A percentile compares a stretch with the other conserved stretches of the same genome.
These are phyloP conservation scores for Penicillium alfredii DNA, from an alignment of 495 filamentous ascomycete species.

Conservation along the genomic window DNA sequence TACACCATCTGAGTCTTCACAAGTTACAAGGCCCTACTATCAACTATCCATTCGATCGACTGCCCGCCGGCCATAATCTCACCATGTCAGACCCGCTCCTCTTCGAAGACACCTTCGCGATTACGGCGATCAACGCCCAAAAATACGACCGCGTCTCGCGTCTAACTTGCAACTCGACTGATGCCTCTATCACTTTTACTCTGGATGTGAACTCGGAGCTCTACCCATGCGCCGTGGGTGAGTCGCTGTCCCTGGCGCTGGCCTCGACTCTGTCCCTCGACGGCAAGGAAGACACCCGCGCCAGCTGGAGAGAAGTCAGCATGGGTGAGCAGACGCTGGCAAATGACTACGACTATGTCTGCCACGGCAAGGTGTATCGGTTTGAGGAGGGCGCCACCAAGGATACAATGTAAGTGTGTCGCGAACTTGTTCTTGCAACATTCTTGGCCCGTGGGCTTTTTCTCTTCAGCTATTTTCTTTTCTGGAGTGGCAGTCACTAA, in stretches of 20 bases:
- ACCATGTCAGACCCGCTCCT: constrained; percentile 73
- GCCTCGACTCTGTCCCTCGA: constrained; percentile 82
- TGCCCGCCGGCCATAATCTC: constrained; percentile 24
- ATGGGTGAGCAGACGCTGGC: constrained; percentile 73
- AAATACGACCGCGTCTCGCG: constrained; percentile 96
- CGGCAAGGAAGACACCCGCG: constrained; percentile 58
- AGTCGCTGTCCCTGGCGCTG: constrained; percentile 70
- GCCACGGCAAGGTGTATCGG: constrained; percentile 94
- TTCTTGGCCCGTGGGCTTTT: too few species aligned
- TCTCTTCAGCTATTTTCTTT: neutral
- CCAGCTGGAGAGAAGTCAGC: constrained; percentile 73
- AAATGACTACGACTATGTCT: constrained; percentile 94
- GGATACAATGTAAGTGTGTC: constrained; percentile 69
- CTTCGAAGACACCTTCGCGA: constrained; percentile 85
- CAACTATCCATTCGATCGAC: too few species aligned
- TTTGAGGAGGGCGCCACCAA: constrained; percentile 81
- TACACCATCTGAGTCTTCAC: too few species aligned
- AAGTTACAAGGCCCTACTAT: too few species aligned
- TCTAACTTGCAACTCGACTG: constrained; percentile 62
- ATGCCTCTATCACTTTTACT: constrained; percentile 64
- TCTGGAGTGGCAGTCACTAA: too few species aligned
- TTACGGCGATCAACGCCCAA: constrained; percentile 66
- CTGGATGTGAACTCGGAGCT: constrained; percentile 95
- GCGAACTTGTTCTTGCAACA: too few species aligned
- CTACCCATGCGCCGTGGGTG: constrained; percentile 66